Evolutionary conservation across 2,329 filamentous ascomycete species (phyloP), one percentile per base, ranked within the genome.

Genomic region (Apiospora sp.): DNA sequence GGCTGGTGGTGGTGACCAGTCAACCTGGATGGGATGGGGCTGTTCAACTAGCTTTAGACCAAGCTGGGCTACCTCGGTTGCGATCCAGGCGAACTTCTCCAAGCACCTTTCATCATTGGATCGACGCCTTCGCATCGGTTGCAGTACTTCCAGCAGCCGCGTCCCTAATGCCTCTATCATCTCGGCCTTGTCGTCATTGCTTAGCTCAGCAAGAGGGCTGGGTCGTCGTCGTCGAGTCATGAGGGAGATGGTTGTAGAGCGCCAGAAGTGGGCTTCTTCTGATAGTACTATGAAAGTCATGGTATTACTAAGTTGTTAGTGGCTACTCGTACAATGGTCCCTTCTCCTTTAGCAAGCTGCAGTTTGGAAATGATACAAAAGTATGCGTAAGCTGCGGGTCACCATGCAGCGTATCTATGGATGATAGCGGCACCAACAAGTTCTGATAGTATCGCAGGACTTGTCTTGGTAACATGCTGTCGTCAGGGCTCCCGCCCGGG

Each of bases 391-490:
- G 14, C 49, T 51, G 49, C n/a, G 49, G 49, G 49, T 13, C 49
- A 8, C 22, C n/a, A 13, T n/a, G 10, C 1, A n/a, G 6, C n/a
- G 8, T 10, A 13, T n/a, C 24, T n/a, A 8, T 27, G n/a, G 49
- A 51, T 3, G 48, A 24, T 27, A n/a, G 4, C n/a, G n/a, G 12
- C n/a, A 27, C 2, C 12, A 27, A 12, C n/a, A 51, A 12, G 12
- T 51, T n/a, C 49, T 51, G 49, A 24, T 51, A 51, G n/a, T 27
- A 51, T 10, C 49, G n/a, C 8, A 27, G 8, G n/a, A 51, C n/a
- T n/a, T n/a, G 49, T 51, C n/a, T 51, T n/a, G 49, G 49, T n/a
- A 51, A 24, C n/a, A 51, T 51, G 49, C n/a, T 51, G 10, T 51
- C 6, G 7, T 12, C n/a, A 3, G 49, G 49, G 49, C 27, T n/a